phyloP scores from a whole-genome alignment of 805 yeast genomes.

The Schwanniomyces polymorphus region DNA sequence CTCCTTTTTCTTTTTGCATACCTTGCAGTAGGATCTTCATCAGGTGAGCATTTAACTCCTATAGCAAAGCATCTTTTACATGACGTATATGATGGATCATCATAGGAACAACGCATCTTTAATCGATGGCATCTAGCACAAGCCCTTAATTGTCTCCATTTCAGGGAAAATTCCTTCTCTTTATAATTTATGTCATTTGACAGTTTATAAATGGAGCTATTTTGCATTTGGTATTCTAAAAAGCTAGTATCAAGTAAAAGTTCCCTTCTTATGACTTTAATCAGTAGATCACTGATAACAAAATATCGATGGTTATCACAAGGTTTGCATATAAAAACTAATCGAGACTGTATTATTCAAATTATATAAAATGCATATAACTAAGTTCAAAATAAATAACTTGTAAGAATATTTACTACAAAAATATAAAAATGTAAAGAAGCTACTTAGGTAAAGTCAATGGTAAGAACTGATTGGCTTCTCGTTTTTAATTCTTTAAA shows the following conservation, averaged over 20 bases:
- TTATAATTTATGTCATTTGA: background rate
- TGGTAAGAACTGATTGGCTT: background rate
- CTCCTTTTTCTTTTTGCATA: slow-evolving; percentile 35
- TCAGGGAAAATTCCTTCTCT: slow-evolving; percentile 31
- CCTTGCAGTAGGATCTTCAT: slow-evolving; percentile 51
- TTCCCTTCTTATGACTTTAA: background rate
- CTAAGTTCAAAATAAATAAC: slow-evolving; percentile 5
- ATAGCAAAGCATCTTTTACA: slow-evolving; percentile 48
- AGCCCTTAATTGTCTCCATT: slow-evolving; percentile 49
- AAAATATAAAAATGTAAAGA: background rate
- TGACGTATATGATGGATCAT: slow-evolving; percentile 42
- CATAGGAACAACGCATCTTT: slow-evolving; percentile 53
- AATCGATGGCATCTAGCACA: slow-evolving; percentile 58
- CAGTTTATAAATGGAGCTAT: background rate
- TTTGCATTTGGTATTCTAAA: background rate
- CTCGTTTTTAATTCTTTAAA: background rate
- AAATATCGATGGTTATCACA: background rate
- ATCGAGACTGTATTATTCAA: background rate
- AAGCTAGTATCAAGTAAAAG: background rate
- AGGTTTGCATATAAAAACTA: background rate
- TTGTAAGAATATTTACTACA: background rate
- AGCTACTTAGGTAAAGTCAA: background rate
- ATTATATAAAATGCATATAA: slow-evolving; percentile 5
- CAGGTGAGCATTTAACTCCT: slow-evolving; percentile 47
- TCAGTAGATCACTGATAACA: background rate